A percentile compares a stretch with the other conserved stretches of the same genome.
Conservation (phyloP, 148 eudicot genomes). For the Diospyros kaki region DNA sequence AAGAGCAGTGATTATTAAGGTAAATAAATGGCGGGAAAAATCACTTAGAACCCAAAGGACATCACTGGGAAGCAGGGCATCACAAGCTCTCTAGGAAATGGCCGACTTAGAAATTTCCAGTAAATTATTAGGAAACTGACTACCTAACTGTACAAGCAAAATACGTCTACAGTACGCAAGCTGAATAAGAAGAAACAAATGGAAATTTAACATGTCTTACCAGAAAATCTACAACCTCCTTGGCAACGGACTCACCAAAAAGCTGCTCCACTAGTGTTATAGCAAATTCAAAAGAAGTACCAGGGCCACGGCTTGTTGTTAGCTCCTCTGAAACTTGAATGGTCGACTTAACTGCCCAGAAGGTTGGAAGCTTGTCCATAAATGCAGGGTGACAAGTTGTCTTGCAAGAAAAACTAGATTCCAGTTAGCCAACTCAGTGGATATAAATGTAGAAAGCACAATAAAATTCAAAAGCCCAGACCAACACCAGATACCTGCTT, state of each 20-base stretch:
- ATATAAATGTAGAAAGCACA: neutral
- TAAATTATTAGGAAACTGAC: neutral
- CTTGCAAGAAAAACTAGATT: slow-evolving; percentile 42
- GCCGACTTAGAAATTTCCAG: neutral
- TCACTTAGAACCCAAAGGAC: neutral
- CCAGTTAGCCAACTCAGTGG: slow-evolving; percentile 19
- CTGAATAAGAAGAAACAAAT: neutral
- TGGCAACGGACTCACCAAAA: slow-evolving; percentile 59
- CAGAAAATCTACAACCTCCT: slow-evolving; percentile 48
- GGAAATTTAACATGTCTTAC: slow-evolving; percentile 36
- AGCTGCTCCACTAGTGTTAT: slow-evolving; percentile 71
- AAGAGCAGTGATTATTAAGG: too few relatives aligned
- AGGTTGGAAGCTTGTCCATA: slow-evolving; percentile 64
- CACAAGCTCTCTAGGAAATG: neutral
- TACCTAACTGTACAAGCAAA: slow-evolving; percentile 6
- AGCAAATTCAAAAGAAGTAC: slow-evolving; percentile 82
- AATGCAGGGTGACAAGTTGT: slow-evolving; percentile 94
- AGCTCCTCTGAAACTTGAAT: slow-evolving; percentile 81
- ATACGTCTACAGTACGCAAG: neutral
- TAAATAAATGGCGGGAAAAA: too few relatives aligned
- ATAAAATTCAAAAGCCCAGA: slow-evolving; percentile 7
- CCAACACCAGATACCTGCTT: slow-evolving; percentile 45
- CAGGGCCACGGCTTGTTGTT: slow-evolving; percentile 98
- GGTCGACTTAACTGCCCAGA: slow-evolving; percentile 79
- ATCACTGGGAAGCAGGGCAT: neutral